Evolutionary conservation across 352 stramenopile species (phyloP).

Genomic region (Blastocystis sp.): DNA sequence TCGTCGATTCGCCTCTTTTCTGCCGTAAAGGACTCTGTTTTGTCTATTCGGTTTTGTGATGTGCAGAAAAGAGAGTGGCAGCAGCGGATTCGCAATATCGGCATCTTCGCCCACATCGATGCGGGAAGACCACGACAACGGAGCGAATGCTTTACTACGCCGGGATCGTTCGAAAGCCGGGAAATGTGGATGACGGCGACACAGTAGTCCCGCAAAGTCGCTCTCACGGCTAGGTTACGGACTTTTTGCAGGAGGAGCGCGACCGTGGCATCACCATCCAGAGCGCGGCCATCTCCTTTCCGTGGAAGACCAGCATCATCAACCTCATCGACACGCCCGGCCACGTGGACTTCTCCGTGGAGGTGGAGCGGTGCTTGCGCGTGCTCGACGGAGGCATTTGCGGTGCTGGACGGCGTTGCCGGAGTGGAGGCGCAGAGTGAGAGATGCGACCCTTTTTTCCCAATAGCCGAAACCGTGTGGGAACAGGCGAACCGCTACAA

Average conservation of each 20-base stretch:
- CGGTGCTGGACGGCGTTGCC: conserved; percentile 91
- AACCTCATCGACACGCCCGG: conserved; percentile 97
- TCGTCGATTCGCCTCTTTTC: neutral
- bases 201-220: conserved; percentile 72
- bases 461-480: conserved; percentile 78
- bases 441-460: conserved; percentile 76
- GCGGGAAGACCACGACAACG: conserved; percentile 93
- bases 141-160: conserved; percentile 97
- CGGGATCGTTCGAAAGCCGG: conserved; percentile 86
- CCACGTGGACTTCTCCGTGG: conserved; percentile 95
- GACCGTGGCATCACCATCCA: conserved; percentile 97
- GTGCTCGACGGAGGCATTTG: conserved; percentile 93
- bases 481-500: conserved; percentile 91
- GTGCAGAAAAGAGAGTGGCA: conserved; percentile 68
- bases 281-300: conserved; percentile 89
- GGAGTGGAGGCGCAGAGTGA: conserved; percentile 86
- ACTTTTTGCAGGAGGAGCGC: conserved; percentile 86
- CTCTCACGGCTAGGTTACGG: conserved; percentile 71
- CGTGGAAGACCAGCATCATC: conserved; percentile 87
- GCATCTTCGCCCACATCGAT: conserved; percentile 97
- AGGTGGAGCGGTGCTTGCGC: conserved; percentile 92
- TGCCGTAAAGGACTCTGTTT: neutral
- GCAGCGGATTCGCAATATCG: conserved; percentile 87
- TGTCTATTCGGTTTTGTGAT: neutral
- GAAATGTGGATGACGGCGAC: conserved; percentile 84